Percentiles rank a stretch among this genome's conserved stretches.
phyloP scores from a whole-genome alignment of 345 rosid genomes.

The Linum lewisii region DNA sequence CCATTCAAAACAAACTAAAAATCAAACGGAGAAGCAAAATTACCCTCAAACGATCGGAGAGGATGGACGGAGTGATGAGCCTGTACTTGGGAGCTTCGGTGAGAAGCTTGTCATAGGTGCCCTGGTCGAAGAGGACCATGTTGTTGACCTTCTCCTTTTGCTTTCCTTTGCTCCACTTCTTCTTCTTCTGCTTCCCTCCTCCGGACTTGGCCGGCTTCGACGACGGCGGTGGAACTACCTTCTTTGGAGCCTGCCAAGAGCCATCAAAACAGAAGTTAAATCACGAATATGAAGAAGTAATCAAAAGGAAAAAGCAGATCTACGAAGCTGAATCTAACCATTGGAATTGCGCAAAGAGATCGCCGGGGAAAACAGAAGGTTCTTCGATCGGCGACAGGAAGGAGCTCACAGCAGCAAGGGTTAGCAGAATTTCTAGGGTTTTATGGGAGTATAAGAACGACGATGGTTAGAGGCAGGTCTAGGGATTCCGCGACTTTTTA shows the following conservation, averaged over 20 bases:
- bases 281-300: background rate
- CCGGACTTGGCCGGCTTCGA: constrained; percentile 7
- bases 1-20: too few relatives aligned
- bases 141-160: constrained; percentile 95
- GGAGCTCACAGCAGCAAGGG: background rate
- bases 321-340: background rate
- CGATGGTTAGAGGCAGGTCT: too few relatives aligned
- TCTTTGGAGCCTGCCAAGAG: background rate
- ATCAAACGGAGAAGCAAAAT: background rate
- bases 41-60: constrained; percentile 85
- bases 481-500: too few relatives aligned
- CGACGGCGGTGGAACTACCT: constrained; percentile 6
- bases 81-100: constrained; percentile 72
- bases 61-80: constrained; percentile 73
- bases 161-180: constrained; percentile 93
- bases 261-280: background rate
- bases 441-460: too few relatives aligned
- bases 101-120: constrained; percentile 71
- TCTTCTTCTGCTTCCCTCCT: constrained; percentile 6
- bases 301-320: background rate
- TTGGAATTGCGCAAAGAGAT: background rate
- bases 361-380: background rate
- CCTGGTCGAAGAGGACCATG: constrained; percentile 81
- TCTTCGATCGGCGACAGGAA: background rate
- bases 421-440: background rate